Evolutionary conservation across 805 yeast species (phyloP).

Genomic region (Saccharomycopsis sp.): DNA sequence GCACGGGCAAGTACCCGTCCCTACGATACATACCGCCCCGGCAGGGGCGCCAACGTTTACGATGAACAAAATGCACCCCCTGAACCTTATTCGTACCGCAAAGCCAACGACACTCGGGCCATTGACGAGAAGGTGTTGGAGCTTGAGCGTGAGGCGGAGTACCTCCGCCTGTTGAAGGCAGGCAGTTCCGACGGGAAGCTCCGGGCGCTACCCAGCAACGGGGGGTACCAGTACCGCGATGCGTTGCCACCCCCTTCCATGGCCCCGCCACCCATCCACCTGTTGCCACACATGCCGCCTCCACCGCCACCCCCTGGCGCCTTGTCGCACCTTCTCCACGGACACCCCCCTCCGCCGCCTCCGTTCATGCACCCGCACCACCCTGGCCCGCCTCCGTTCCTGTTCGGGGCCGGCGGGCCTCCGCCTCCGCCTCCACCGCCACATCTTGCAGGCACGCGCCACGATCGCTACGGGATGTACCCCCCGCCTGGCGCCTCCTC

Average conservation of each 20-base stretch:
- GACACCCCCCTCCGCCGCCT: conserved; percentile 4
- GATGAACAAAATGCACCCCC: not conserved
- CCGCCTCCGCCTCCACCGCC: conserved; percentile 13
- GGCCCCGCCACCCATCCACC: conserved; percentile 17
- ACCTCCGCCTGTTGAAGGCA: not conserved
- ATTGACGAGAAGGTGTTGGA: conserved; percentile 1
- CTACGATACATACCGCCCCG: not conserved
- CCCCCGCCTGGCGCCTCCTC: conserved; percentile 3
- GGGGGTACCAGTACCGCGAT: not conserved
- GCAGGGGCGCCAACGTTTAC: not conserved
- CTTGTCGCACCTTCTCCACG: conserved; percentile 11
- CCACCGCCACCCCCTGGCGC: conserved; percentile 15
- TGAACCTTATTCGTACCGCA: no score
- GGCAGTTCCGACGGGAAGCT: not conserved
- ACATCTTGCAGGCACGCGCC: no score
- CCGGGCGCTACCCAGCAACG: not conserved
- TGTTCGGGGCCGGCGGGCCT: conserved; percentile 4
- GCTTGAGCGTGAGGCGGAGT: not conserved
- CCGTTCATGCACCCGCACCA: conserved; percentile 12
- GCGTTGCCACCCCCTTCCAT: conserved; percentile 14
- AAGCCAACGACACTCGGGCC: not conserved
- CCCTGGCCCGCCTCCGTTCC: not conserved
- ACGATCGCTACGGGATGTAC: no score
- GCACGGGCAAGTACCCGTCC: no score
- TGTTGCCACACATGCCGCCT: conserved; percentile 5